These are phyloP conservation scores for Rutstroemia sp. DNA, from an alignment of 2,329 filamentous ascomycete genomes.

Conservation along the genomic window DNA sequence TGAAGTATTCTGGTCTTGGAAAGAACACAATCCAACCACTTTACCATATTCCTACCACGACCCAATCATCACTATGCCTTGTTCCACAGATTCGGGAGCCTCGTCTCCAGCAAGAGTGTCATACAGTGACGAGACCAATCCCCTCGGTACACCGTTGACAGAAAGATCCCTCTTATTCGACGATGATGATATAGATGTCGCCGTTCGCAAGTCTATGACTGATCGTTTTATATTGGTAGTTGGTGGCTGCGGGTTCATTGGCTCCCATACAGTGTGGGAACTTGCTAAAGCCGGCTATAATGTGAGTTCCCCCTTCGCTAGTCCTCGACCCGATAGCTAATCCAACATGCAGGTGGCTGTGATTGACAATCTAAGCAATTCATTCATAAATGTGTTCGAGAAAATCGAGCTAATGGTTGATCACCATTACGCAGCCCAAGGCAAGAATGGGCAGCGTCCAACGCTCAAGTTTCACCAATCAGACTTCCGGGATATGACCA, in stretches of 20 bases:
- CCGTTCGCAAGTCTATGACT: conserved; percentile 10
- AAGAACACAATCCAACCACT: not conserved
- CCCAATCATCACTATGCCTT: conserved; percentile 10
- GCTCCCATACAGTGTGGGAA: conserved; percentile 42
- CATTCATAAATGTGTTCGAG: conserved; percentile 19
- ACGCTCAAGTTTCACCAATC: conserved; percentile 23
- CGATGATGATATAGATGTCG: conserved; percentile 16
- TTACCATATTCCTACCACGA: conserved; percentile 9
- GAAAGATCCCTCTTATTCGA: conserved; percentile 21
- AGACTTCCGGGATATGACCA: conserved; percentile 22
- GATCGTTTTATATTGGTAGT: conserved; percentile 34
- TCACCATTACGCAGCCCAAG: conserved; percentile 14
- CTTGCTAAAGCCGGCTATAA: conserved; percentile 41
- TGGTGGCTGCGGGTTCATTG: conserved; percentile 41
- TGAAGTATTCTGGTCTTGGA: not conserved
- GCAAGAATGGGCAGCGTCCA: conserved; percentile 14
- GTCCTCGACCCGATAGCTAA: not conserved
- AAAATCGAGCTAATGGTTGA: conserved; percentile 17
- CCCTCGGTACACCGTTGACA: conserved; percentile 20
- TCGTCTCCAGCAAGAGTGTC: conserved; percentile 17
- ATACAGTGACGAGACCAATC: conserved; percentile 16
- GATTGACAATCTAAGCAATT: conserved; percentile 32
- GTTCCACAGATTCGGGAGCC: conserved; percentile 17
- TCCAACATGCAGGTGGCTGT: conserved; percentile 30
- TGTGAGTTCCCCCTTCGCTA: conserved; percentile 9